Base-by-base conservation (phyloP, 805 yeast genomes). In the Citeromyces matritensis region DNA sequence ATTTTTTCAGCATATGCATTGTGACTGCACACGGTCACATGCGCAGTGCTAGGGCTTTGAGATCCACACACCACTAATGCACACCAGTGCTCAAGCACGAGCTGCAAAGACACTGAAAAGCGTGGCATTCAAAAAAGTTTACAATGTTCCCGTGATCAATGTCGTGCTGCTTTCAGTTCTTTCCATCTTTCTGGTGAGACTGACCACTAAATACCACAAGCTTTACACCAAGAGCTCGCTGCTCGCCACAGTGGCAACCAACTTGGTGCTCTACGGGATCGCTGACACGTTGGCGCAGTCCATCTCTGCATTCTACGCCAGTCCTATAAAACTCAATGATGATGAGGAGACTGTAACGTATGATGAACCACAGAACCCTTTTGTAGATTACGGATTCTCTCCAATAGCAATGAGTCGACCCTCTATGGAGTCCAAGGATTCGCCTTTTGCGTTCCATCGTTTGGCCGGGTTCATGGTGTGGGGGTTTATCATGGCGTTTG, bases 221-320 rank as follows among this genome's bases (percentile, higher is more conserved):
- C 45, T 77, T 34, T 85, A 85, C 49, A 65, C 67, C 37, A 61
- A 56, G 35, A 70, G 73, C 30, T 74, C 91, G 2, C 52, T 84
- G 21, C 49, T 77, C n/a, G 83, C 95, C 10, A 81, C 85, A 24
- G 68, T 83, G 36, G 69, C 75, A 15, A 77, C 95, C 1, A 88
- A 88, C 45, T 54, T 81, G 19, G 73, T 86, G 4, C 58, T 88
- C 4, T 82, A 74, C 49, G 95, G 95, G 0, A 73, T 84, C n/a
- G 85, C 96, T 0, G 97, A 88, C 48, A 71, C 86, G 0, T 48
- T 86, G 38, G 97, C 97, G 0, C 97, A 88, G 51, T 65, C 79
- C 3, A 58, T 84, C 4, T 45, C 69, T 3, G 49, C 55, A 1
- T 46, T 40, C 29, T 34, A 36, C 15, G 38, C 29, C 15, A 6